Base-by-base conservation (phyloP, 1,284 basidiomycete species). In the Wolfiporia cocos region DNA sequence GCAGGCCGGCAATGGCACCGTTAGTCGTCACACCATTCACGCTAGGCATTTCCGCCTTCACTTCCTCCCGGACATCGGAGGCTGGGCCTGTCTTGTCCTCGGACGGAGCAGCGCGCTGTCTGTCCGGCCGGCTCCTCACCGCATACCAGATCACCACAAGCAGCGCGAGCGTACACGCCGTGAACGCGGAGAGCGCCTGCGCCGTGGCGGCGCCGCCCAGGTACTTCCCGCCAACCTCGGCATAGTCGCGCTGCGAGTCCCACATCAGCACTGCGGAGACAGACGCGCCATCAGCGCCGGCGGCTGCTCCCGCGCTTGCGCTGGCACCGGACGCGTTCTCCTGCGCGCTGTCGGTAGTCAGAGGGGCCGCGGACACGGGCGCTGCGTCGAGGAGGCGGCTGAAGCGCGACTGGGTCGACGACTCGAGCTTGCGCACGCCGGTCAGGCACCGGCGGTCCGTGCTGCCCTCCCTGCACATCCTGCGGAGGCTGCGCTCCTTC, bases 381-480 rank as follows among this genome's bases (percentile, higher is more conserved):
- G 61, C 57, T 18, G 60, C 64, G 34, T 66, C 66, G 10, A 68
- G 57, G 21, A 66, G 50, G 22, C 63, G 47, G 37, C 61, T 63
- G 15, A 64, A 46, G 20, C 59, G 49, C 23, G 62, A 62, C 41
- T 52, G 52, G 37, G 55, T 59, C 35, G 60, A 59, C 2, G 55
- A 52, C 39, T 77, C 74, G 15, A 85, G 58, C 19, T 59, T 64
- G 11, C 74, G 66, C 34, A 81, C 69, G 23, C 85, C 85, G 11
- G 75, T 72, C 4, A 83, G 60, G 57, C 85, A 87, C 6, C 70
- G 66, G 2, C 69, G 65, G 51, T 83, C 70, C 28, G 59, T 63
- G 49, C 58, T 68, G 15, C 62, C 70, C 48, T 62, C 63, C 43
- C 52, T 54, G 48, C 62, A 66, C 35, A 56, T 35, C 42, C 56